Evolutionary conservation across 345 rosid species (phyloP).

Genomic region (Linum lewisii): DNA sequence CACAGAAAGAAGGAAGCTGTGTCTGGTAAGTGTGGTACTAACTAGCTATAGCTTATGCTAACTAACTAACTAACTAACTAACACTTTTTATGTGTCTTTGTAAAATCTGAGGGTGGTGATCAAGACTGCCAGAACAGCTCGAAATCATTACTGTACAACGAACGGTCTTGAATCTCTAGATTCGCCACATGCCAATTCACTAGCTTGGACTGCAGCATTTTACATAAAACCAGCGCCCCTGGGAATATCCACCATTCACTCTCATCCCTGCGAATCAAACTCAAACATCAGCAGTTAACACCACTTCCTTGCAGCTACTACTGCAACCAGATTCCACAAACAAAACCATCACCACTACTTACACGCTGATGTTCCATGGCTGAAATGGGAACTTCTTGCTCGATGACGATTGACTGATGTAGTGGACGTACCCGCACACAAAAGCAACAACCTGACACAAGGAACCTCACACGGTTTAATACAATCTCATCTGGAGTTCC

Average conservation of each 20-base stretch:
- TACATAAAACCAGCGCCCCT: slow-evolving; percentile 77
- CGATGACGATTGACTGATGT: slow-evolving; percentile 46
- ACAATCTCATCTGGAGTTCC: not conserved
- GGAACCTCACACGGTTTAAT: not conserved
- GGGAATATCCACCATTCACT: slow-evolving; percentile 99
- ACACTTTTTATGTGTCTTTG: not conserved
- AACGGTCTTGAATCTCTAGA: slow-evolving; percentile 98
- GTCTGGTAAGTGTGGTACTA: no score
- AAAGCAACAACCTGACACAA: slow-evolving; percentile 68
- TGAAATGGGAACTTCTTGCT: slow-evolving; percentile 63
- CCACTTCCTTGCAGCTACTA: slow-evolving; percentile 8
- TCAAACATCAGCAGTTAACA: slow-evolving; percentile 2
- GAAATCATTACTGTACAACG: slow-evolving; percentile 79
- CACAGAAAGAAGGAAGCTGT: no score
- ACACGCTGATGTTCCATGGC: slow-evolving; percentile 98
- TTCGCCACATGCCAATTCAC: slow-evolving; percentile 93
- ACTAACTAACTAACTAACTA: not conserved
- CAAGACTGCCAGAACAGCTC: slow-evolving; percentile 96
- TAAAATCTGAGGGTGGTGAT: slow-evolving; percentile 13
- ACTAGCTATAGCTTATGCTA: no score
- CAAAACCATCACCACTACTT: slow-evolving; percentile 32
- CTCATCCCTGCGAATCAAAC: slow-evolving; percentile 70
- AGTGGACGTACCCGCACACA: slow-evolving; percentile 83
- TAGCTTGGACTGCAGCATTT: slow-evolving; percentile 82
- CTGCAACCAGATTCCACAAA: not conserved